Evolutionary conservation across 208 protist species (phyloP).

Genomic region (Tritrichomonas musculus): DNA sequence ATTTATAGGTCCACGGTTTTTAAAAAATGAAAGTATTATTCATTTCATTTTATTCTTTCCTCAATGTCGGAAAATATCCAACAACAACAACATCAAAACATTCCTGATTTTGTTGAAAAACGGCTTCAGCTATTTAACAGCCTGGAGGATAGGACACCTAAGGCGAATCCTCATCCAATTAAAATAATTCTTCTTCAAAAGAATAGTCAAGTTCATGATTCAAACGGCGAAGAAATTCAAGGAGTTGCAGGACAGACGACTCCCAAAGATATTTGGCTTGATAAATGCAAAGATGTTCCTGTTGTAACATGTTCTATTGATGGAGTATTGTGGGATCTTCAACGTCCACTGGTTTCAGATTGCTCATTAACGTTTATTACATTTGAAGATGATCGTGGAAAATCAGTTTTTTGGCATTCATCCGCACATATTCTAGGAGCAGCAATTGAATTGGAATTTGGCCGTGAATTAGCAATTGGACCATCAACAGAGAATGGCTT

Average conservation of each 20-base stretch:
- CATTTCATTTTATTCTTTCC: no score
- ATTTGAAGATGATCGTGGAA: slow-evolving; percentile 64
- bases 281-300: slow-evolving; percentile 47
- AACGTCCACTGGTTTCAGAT: slow-evolving; percentile 77
- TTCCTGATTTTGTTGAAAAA: not conserved
- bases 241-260: slow-evolving; percentile 74
- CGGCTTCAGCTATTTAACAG: not conserved
- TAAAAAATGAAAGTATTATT: no score
- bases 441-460: slow-evolving; percentile 74
- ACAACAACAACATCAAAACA: no score
- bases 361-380: slow-evolving; percentile 59
- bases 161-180: not conserved
- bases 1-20: no score
- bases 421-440: slow-evolving; percentile 94
- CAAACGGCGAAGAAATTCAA: slow-evolving; percentile 65
- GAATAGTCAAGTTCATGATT: not conserved
- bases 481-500: slow-evolving; percentile 79
- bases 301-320: slow-evolving; percentile 56
- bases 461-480: slow-evolving; percentile 79
- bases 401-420: slow-evolving; percentile 91
- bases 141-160: slow-evolving; percentile 8
- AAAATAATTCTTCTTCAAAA: not conserved
- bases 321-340: slow-evolving; percentile 88
- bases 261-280: slow-evolving; percentile 79
- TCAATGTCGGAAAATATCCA: no score